Conservation (phyloP, 2,329 filamentous ascomycete species). For the Stachybotrys echinatus region DNA sequence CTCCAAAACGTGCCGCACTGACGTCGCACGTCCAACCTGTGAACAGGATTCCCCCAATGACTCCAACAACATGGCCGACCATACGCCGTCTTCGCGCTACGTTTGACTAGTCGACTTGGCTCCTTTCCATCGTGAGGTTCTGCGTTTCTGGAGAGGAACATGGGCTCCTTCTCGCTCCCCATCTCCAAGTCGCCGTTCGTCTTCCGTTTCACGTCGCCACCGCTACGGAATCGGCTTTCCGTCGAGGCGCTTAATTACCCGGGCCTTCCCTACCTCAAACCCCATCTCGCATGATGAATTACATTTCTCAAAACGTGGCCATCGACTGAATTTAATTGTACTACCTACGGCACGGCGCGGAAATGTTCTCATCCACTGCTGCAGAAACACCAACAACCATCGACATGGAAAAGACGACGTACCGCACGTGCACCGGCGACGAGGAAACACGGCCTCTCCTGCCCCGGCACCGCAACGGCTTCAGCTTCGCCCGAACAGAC, state of each 20-base stretch:
- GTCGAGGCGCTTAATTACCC: too few relatives aligned
- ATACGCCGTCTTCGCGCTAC: background rate
- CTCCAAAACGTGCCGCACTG: background rate
- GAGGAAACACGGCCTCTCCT: constrained; percentile 7
- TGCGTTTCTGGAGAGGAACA: too few relatives aligned
- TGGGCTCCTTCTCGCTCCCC: too few relatives aligned
- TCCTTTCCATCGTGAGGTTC: background rate
- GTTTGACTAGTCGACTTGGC: background rate
- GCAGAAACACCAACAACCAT: background rate
- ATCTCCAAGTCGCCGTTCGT: too few relatives aligned
- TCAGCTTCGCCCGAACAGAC: background rate
- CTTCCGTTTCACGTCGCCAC: too few relatives aligned
- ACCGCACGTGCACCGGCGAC: constrained; percentile 2
- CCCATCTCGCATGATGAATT: too few relatives aligned
- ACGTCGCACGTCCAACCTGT: background rate
- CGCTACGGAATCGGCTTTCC: too few relatives aligned
- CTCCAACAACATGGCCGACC: background rate
- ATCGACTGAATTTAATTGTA: too few relatives aligned
- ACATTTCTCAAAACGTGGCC: too few relatives aligned
- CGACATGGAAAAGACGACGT: background rate
- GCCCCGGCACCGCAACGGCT: background rate
- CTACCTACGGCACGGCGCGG: too few relatives aligned
- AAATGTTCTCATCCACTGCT: too few relatives aligned
- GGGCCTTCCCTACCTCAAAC: too few relatives aligned
- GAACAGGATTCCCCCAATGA: background rate